Base-by-base conservation (phyloP, 345 rosid species). In the Melastoma malabathricum region DNA sequence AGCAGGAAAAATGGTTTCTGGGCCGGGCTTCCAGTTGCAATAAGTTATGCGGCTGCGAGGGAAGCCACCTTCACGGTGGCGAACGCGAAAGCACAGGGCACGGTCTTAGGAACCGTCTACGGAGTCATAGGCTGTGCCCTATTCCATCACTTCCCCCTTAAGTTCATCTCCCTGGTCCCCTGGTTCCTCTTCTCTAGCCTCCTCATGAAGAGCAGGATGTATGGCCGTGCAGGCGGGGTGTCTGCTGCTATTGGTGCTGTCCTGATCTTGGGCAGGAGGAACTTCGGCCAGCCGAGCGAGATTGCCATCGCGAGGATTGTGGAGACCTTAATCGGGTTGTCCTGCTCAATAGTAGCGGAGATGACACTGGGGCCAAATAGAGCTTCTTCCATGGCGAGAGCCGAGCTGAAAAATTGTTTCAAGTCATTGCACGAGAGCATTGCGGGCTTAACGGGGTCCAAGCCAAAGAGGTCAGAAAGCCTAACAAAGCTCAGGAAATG, bases 11-110 rank as follows among this genome's bases (percentile, higher is more conserved):
- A 86, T 50, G 94, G 87, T 6, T 75, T 48, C 51, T 90, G 98
- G 98, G 78, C 98, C 25, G 96, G 82, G 44, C 73, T 90, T 14
- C 78, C 92, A 0, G 81, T 90, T 15, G 94, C 96, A 2, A 56
- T 86, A 62, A 80, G 87, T 61, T 45, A 83, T 0, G 84, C 83
- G 1, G 58, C 80, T 0, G 68, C 73, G 1, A 77, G 98, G 54
- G 92, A 90, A 63, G 78, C 96, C 0, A 82, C 96, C 48, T 90
- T 86, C 58, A 80, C 68, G 64, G 75, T 77, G 47, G 79, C 96
- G 3, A 90, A 90, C 34, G 65, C 80, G 18, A 90, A 76, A 68
- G 89, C 92, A 10, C 98, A 86, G 66, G 98, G 98, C 55, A 84
- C 98, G 14, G 98, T 86, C 15, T 54, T 90, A 17, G 98, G 96